A percentile compares a stretch with the other conserved stretches of the same genome.
Conservation (phyloP, 306 rosid genomes). For the Sphenostylis stenocarpa region DNA sequence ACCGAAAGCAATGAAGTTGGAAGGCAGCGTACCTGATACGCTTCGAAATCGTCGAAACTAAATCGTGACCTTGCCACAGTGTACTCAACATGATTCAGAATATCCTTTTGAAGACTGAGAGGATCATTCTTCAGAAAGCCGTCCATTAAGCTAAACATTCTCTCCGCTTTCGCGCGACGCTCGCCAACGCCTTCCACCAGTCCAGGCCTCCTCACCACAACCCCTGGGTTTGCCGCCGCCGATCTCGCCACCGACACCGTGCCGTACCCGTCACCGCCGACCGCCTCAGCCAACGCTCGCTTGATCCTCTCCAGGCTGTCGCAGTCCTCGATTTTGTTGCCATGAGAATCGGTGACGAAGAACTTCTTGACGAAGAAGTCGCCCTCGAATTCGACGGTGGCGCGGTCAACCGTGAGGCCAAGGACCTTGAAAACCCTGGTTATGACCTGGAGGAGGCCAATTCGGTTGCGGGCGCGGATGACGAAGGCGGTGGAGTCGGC, state of each 20-base stretch:
- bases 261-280: slow-evolving; percentile 29
- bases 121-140: slow-evolving; percentile 72
- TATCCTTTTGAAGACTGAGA: slow-evolving; percentile 67
- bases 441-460: slow-evolving; percentile 70
- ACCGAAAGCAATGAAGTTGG: neutral
- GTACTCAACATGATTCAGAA: slow-evolving; percentile 71
- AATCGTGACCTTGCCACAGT: slow-evolving; percentile 75
- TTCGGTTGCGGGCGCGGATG: slow-evolving; percentile 63
- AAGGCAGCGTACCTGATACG: slow-evolving; percentile 56
- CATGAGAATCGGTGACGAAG: slow-evolving; percentile 63
- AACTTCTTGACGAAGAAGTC: slow-evolving; percentile 56
- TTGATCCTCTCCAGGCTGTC: slow-evolving; percentile 58
- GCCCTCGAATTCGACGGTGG: slow-evolving; percentile 65
- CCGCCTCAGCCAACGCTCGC: slow-evolving; percentile 61
- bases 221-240: slow-evolving; percentile 39
- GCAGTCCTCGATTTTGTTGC: slow-evolving; percentile 52
- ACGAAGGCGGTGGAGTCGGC: slow-evolving; percentile 52
- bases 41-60: slow-evolving; percentile 75
- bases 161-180: slow-evolving; percentile 55
- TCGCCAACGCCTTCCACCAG: slow-evolving; percentile 43
- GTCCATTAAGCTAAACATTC: slow-evolving; percentile 69
- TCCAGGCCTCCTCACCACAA: slow-evolving; percentile 61
- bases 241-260: slow-evolving; percentile 32
- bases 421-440: slow-evolving; percentile 69
- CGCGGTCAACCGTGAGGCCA: slow-evolving; percentile 62